Evolutionary conservation across 257 asterid species (phyloP).

Genomic region (Pogostemon cablin): DNA sequence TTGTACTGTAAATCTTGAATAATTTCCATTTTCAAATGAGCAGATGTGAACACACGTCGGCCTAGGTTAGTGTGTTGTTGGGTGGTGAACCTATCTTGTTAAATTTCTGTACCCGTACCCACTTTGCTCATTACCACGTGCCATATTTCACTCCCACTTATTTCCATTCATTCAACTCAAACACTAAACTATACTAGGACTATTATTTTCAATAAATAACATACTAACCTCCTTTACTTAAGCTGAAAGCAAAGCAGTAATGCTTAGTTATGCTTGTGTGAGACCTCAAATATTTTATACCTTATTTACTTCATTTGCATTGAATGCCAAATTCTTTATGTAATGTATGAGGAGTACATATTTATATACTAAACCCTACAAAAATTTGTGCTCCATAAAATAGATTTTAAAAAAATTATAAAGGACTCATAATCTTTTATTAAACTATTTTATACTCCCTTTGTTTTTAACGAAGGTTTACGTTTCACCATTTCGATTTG

Average conservation of each 20-base stretch:
- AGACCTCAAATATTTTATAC: neutral
- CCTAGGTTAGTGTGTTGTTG: conserved; percentile 36
- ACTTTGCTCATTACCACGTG: conserved; percentile 28
- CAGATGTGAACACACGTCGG: neutral
- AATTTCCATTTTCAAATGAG: too few species aligned
- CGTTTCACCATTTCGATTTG: too few species aligned
- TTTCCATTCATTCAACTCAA: too few species aligned
- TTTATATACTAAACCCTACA: too few species aligned
- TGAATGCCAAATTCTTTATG: too few species aligned
- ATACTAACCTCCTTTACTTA: conserved; percentile 20
- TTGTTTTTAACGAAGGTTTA: too few species aligned
- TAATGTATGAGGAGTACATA: too few species aligned
- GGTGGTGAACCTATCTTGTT: conserved; percentile 30
- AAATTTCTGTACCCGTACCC: conserved; percentile 37
- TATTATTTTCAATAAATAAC: neutral
- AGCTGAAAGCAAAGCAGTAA: conserved; percentile 26
- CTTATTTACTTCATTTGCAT: neutral
- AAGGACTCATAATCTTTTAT: too few species aligned
- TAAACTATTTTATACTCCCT: too few species aligned
- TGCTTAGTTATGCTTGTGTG: neutral
- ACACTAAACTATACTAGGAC: neutral
- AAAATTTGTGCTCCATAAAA: too few species aligned
- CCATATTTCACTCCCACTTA: conserved; percentile 18
- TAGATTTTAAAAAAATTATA: too few species aligned
- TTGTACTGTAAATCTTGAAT: too few species aligned